phyloP scores from a whole-genome alignment of 495 filamentous ascomycete species.

The Neurospora intermedia region DNA sequence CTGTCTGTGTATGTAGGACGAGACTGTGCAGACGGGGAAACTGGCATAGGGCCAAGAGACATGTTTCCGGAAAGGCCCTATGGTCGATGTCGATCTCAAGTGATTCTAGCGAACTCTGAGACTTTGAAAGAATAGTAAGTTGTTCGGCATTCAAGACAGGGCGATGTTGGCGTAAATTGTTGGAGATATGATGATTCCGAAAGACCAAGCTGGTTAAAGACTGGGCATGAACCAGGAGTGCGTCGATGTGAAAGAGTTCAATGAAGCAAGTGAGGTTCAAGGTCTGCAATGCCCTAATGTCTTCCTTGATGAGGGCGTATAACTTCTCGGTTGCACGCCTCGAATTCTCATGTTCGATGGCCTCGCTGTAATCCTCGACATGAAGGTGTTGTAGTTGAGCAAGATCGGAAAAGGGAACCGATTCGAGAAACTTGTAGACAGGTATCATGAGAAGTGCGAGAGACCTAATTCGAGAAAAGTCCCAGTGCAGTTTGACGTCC shows the following conservation, averaged over 20 bases:
- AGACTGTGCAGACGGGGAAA: neutral
- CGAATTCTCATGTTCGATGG: conserved; percentile 7
- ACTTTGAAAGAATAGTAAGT: neutral
- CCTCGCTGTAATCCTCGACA: conserved; percentile 18
- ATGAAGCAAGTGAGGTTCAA: neutral
- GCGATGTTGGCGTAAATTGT: neutral
- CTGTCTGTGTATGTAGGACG: neutral
- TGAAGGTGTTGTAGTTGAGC: conserved; percentile 11
- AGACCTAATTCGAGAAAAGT: conserved; percentile 19
- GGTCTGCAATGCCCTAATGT: conserved; percentile 6
- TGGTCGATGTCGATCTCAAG: neutral
- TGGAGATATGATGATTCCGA: neutral
- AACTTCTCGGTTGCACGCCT: conserved; percentile 10
- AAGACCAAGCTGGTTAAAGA: neutral
- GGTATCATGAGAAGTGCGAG: conserved; percentile 22
- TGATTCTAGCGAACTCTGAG: neutral
- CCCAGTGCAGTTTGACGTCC: conserved; percentile 18
- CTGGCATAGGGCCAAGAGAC: neutral
- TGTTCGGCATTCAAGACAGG: neutral
- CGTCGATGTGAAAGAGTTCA: neutral
- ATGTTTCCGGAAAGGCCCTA: neutral
- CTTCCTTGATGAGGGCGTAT: conserved; percentile 10
- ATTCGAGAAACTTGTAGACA: conserved; percentile 17
- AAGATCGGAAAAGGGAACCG: conserved; percentile 13
- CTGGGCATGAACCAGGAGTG: neutral